Conservation (phyloP, 169 alveolate species). For the Eimeria acervulina region DNA sequence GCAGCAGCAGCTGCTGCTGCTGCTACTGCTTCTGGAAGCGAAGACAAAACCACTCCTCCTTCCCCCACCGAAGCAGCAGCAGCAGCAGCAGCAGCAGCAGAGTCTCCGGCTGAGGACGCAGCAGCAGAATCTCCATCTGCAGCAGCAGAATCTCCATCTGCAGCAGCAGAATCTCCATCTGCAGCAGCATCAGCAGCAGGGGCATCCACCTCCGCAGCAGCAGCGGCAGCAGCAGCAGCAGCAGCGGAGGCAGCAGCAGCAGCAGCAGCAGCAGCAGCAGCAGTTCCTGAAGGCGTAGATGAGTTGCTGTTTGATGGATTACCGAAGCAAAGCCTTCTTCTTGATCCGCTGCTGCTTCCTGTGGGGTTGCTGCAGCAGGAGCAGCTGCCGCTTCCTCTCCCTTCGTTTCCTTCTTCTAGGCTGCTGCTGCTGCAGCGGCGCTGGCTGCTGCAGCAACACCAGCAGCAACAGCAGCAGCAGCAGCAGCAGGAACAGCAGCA, state of each 20-base stretch:
- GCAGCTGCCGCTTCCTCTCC: constrained; percentile 1
- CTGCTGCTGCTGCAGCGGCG: constrained; percentile 13
- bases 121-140: no score
- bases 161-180: no score
- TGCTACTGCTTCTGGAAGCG: no score
- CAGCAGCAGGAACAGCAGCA: background rate
- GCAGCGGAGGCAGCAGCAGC: background rate
- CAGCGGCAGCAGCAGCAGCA: constrained; percentile 22
- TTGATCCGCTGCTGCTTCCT: background rate
- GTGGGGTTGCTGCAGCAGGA: background rate
- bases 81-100: constrained; percentile 25
- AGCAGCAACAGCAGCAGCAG: constrained; percentile 2
- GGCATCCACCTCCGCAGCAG: background rate
- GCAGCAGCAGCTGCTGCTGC: constrained; percentile 1
- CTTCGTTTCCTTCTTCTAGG: background rate
- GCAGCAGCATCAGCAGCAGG: no score
- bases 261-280: constrained; percentile 8
- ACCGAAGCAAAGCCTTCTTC: background rate
- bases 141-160: no score
- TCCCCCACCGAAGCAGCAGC: background rate
- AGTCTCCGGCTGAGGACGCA: background rate
- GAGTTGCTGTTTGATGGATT: background rate
- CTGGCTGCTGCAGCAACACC: background rate
- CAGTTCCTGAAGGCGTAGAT: background rate
- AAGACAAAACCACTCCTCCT: background rate